Base-by-base conservation (phyloP, 176 grass and related monocot genomes). In the Pharus latifolius region DNA sequence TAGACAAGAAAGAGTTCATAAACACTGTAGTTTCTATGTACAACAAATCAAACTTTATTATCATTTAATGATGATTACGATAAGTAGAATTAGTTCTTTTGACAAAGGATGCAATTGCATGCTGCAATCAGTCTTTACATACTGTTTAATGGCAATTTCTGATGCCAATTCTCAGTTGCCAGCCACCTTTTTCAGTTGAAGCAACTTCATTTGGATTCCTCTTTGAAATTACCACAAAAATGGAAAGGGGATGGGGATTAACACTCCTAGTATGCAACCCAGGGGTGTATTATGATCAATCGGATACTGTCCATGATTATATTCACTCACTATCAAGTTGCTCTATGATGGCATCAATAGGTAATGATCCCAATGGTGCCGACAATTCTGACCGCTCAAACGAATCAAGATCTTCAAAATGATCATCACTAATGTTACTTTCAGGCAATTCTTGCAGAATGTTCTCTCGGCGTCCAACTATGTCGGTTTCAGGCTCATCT, bases 291-390 rank as follows among this genome's bases (percentile, higher is more conserved):
- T n/a, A 33, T 29, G 16, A 55, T 26, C 41, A 55, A n/a, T 26
- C 9, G 26, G 24, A 5, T 20, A 38, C 28, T 78, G 3, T 14
- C 20, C 13, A 51, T 46, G 10, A 29, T 52, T 56, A 20, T 56
- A 67, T 43, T 89, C 73, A 98, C 59, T 90, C 74, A 4, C 45
- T 41, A 50, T 62, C 76, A 32, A 88, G 43, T 23, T 83, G 62
- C 46, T 78, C 75, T 56, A 85, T 50, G 70, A 93, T 69, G 10
- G 46, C 60, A 30, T 93, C 89, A 24, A 91, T 80, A 15, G 87
- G 87, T 46, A 98, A 62, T 23, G 73, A 90, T 65, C 95, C 95
- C 63, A 85, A 65, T 6, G 87, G 87, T 15, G 63, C 78, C 3
- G 70, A 74, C 0, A 68, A 77, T 28, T 92, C 79, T 5, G 86